phyloP scores from a whole-genome alignment of 2,329 filamentous ascomycete genomes.

The Eutypa lata region DNA sequence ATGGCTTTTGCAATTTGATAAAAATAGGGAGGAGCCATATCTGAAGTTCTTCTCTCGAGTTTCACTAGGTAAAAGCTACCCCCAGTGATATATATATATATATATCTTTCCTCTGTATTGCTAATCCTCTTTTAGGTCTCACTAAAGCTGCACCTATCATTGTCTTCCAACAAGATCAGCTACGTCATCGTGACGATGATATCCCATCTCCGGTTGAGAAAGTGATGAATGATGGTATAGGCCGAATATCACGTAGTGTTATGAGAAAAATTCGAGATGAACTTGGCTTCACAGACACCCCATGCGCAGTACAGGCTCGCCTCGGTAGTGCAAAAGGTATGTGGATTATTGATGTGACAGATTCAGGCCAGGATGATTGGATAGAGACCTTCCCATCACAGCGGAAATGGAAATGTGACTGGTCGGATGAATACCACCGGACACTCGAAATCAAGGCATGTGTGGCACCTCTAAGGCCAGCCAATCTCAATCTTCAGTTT shows the following conservation, averaged over 20 bases:
- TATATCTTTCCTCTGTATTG: conserved; percentile 3
- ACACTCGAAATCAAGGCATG: conserved; percentile 60
- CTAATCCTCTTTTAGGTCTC: conserved; percentile 32
- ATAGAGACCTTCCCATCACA: conserved; percentile 64
- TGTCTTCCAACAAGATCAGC: conserved; percentile 39
- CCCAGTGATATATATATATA: too few relatives aligned
- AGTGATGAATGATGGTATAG: conserved; percentile 63
- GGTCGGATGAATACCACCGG: conserved; percentile 25
- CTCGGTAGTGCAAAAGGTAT: conserved; percentile 69
- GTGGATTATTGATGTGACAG: conserved; percentile 57
- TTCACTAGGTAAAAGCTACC: conserved; percentile 39
- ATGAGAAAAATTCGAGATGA: conserved; percentile 45
- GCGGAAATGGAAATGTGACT: conserved; percentile 56
- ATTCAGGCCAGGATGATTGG: conserved; percentile 47
- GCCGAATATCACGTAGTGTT: conserved; percentile 56
- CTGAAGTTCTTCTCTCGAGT: conserved; percentile 55
- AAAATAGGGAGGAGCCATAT: conserved; percentile 40
- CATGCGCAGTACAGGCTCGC: conserved; percentile 62
- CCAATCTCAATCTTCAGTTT: conserved; percentile 60
- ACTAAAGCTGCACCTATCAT: conserved; percentile 43
- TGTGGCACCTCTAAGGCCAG: conserved; percentile 41
- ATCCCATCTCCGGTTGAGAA: conserved; percentile 31
- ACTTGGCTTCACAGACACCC: conserved; percentile 47
- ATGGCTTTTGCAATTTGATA: conserved; percentile 42
- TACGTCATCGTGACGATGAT: conserved; percentile 31